Evolutionary conservation across 768 basidiomycete species (phyloP).

Genomic region (Calvatia gigantea): DNA sequence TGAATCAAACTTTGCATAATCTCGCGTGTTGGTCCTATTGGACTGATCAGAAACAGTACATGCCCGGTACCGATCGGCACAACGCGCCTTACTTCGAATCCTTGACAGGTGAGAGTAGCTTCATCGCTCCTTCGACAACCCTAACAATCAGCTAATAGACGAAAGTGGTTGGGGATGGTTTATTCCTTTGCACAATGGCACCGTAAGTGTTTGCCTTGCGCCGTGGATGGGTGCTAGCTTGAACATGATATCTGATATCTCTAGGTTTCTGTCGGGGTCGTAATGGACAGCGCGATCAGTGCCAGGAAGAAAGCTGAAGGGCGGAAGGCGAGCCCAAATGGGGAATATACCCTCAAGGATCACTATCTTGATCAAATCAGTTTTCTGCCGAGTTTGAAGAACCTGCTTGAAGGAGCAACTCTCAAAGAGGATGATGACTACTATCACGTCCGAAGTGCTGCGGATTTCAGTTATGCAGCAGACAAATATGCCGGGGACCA

Average conservation of each 20-base stretch:
- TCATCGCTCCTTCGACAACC: background rate
- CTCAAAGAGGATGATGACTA: constrained; percentile 17
- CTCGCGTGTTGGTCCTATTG: constrained; percentile 36
- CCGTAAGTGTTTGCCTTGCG: constrained; percentile 13
- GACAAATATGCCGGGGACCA: constrained; percentile 26
- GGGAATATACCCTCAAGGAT: constrained; percentile 17
- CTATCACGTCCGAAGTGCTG: constrained; percentile 23
- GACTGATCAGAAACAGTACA: constrained; percentile 25
- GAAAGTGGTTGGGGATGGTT: constrained; percentile 60
- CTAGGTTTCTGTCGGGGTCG: constrained; percentile 49
- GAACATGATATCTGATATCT: background rate
- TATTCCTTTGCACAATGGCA: constrained; percentile 46
- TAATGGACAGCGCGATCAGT: constrained; percentile 37
- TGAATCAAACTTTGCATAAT: constrained; percentile 29
- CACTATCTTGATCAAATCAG: constrained; percentile 28
- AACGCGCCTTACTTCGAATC: constrained; percentile 36
- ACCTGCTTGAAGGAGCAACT: constrained; percentile 23
- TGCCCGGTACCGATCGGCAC: constrained; percentile 25
- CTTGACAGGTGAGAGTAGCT: constrained; percentile 20
- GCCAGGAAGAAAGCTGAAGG: constrained; percentile 23
- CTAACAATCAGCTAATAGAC: constrained; percentile 25
- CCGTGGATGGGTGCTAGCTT: background rate
- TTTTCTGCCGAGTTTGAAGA: constrained; percentile 21
- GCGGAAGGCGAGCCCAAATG: constrained; percentile 10
- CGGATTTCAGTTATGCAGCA: constrained; percentile 34